These are phyloP conservation scores for Aspergillus saccharolyticus DNA, from an alignment of 495 filamentous ascomycete genomes.

Conservation along the genomic window DNA sequence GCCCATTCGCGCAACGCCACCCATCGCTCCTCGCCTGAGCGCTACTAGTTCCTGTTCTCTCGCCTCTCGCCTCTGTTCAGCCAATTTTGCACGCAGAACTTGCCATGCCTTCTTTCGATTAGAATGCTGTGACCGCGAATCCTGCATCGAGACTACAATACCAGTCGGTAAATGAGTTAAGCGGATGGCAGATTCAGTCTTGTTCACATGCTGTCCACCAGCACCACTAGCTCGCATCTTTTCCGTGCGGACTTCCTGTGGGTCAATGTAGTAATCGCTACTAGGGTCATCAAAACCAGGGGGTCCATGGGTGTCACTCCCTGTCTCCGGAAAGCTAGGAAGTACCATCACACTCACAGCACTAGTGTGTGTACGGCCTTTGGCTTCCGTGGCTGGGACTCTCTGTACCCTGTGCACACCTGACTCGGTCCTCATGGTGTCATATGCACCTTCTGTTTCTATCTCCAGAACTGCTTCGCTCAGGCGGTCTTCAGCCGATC, in stretches of 20 bases:
- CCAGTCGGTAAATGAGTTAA: constrained; percentile 88
- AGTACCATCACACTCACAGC: constrained; percentile 88
- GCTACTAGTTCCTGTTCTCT: constrained; percentile 75
- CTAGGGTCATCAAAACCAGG: constrained; percentile 72
- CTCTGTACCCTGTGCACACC: constrained; percentile 95
- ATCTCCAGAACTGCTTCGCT: constrained; percentile 86
- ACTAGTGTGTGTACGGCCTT: constrained; percentile 88
- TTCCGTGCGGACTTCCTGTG: constrained; percentile 78
- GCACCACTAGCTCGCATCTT: constrained; percentile 89
- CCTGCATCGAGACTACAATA: constrained; percentile 84
- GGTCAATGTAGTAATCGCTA: constrained; percentile 85
- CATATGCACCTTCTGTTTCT: constrained; percentile 71
- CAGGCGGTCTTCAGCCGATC: constrained; percentile 55
- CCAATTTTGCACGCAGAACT: constrained; percentile 75
- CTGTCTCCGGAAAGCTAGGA: constrained; percentile 67
- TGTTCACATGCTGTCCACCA: constrained; percentile 97
- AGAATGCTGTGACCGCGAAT: constrained; percentile 80
- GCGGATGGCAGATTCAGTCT: constrained; percentile 91
- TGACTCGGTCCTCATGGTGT: constrained; percentile 73
- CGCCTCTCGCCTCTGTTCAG: constrained; percentile 72
- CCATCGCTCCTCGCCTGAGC: constrained; percentile 67
- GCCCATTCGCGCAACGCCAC: constrained; percentile 73
- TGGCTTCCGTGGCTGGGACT: constrained; percentile 82
- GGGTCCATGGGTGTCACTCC: constrained; percentile 45
- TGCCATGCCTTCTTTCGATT: constrained; percentile 87